Percentiles rank a stretch among this genome's conserved stretches.
phyloP scores from a whole-genome alignment of 176 grass and related monocot genomes.

The Poa pratensis region DNA sequence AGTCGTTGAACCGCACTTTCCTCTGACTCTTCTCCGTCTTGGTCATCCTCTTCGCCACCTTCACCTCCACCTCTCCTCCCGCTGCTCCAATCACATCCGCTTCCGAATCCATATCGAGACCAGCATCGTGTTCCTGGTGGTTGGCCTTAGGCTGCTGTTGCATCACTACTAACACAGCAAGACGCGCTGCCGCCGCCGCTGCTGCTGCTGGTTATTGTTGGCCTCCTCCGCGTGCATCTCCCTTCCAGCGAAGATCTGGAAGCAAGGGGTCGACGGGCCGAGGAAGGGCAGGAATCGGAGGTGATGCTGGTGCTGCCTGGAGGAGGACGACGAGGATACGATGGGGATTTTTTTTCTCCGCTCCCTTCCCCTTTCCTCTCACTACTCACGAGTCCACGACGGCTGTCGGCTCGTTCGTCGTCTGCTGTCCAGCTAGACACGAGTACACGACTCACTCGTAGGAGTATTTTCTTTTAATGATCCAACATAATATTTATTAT shows the following conservation, averaged over 20 bases:
- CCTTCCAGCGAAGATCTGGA: background rate
- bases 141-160: background rate
- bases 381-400: background rate
- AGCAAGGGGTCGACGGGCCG: too few species aligned
- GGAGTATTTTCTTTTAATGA: background rate
- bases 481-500: background rate
- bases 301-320: background rate
- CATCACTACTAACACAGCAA: too few species aligned
- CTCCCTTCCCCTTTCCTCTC: background rate
- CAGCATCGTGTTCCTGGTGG: background rate
- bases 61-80: background rate
- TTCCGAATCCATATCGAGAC: background rate
- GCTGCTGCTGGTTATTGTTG: background rate
- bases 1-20: conserved; percentile 30
- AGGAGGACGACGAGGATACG: background rate
- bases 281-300: background rate
- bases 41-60: background rate
- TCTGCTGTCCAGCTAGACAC: background rate
- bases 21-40: background rate
- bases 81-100: background rate
- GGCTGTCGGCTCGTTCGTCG: background rate
- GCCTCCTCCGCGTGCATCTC: background rate
- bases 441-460: background rate
- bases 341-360: background rate
- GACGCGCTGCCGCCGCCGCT: too few species aligned